Base-by-base conservation (phyloP, 495 filamentous ascomycete species). In the Lasiosphaeris hirsuta region DNA sequence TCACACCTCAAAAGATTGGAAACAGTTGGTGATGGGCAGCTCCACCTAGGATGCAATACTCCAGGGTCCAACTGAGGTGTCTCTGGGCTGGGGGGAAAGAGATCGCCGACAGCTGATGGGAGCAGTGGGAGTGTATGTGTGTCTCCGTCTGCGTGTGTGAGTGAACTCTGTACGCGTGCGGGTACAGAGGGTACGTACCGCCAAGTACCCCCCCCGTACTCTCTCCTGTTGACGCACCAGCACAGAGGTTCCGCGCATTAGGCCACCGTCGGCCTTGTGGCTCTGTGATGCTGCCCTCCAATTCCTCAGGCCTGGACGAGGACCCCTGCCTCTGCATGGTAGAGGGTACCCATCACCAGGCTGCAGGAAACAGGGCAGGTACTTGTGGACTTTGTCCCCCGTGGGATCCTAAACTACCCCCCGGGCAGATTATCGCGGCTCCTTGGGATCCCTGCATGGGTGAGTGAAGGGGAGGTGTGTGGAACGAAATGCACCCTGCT, bases 361-460 rank as follows among this genome's bases (percentile, higher is more conserved):
- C 53, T 55, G 41, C 53, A 37, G 34, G 42, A 55, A 46, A 19
- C 43, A 45, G 15, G 17, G 14, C 51, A 46, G 30, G 53, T 55
- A 55, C 53, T 36, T 47, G 30, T 11, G 53, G 35, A 40, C 11
- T 18, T 38, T 19, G 53, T 55, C 34, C 34, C 34, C 39, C 10
- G 33, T 38, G 19, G 41, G 42, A 35, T 19, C 33, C 38, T 37
- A 23, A 23, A 57, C 43, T 13, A 30, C 42, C 38, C 37, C 54
- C 53, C 30, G 40, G 33, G 49, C 23, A 44, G 40, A 57, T 50
- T 43, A 40, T 44, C 48, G 40, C 42, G 42, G 18, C 41, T 44
- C 50, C 35, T 54, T 30, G 33, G 40, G 44, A 53, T 40, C 39
- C 57, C 57, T 59, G 48, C 56, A 58, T 58, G 47, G 30, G 15